Base-by-base conservation (phyloP, 768 basidiomycete genomes). In the Amanita pseudoporphyria region DNA sequence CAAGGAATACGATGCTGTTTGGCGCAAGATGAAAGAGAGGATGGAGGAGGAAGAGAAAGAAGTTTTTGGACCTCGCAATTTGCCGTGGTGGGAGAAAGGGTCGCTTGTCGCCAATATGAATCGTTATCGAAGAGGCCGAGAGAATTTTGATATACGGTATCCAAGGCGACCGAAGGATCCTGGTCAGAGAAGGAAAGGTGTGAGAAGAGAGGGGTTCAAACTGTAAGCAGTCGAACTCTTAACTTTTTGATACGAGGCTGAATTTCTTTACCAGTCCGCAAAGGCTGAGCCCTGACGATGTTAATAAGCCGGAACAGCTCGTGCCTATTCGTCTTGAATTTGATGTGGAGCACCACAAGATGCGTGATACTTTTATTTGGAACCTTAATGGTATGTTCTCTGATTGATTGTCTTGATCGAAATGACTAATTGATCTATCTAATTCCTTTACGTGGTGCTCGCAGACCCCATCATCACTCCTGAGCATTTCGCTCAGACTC, bases 291-390 rank as follows among this genome's bases (percentile, higher is more conserved):
- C 58, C 69, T 5, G 74, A 78, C 46, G 74, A 82, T 30, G 77
- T 77, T 5, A 74, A 80, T 55, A 70, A 74, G 22, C 74, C 78
- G 10, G 96, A 99, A 60, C 75, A 81, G 57, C 83, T 99, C 22
- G 84, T 98, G 3, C 96, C 96, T 3, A 85, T 99, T 35, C 81
- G 96, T n/a, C 71, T 99, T 45, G 96, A 99, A 64, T 83, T 97
- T 58, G 96, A 99, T 58, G 84, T 94, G 42, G 96, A 97, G 50
- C 87, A 89, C 59, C 84, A 88, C 61, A 88, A 85, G 67, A 84
- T 97, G 73, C 80, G 92, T 22, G 96, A 99, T 62, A 92, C 95
- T 0, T 97, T 98, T 67, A 78, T 96, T 39, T 99, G 95, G 96
- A 96, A 99, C 60, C 66, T 94, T 39, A 86, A 87, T 55, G 95